phyloP scores from a whole-genome alignment of 176 grass and related monocot genomes.

The Oryza australiensis region DNA sequence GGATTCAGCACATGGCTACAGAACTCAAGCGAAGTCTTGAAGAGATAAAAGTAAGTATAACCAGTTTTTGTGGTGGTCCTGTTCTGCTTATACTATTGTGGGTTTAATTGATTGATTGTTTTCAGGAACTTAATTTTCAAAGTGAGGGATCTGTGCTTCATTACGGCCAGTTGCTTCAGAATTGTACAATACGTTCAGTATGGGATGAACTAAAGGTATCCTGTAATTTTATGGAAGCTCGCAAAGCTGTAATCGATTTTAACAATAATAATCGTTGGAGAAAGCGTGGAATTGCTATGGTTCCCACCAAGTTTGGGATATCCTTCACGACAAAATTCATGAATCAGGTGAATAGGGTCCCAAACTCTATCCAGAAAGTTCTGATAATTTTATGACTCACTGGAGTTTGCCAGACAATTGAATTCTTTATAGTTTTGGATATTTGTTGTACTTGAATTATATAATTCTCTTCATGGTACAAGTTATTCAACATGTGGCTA shows the following conservation, averaged over 20 bases:
- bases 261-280: slow-evolving; percentile 83
- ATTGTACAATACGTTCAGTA: slow-evolving; percentile 66
- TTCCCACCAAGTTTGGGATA: slow-evolving; percentile 97
- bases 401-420: neutral
- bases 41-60: slow-evolving; percentile 70
- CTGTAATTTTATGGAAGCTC: slow-evolving; percentile 67
- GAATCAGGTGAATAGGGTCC: slow-evolving; percentile 72
- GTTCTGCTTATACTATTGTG: neutral
- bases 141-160: slow-evolving; percentile 67
- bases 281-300: slow-evolving; percentile 85
- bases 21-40: slow-evolving; percentile 76
- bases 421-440: slow-evolving; percentile 15
- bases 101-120: slow-evolving; percentile 23
- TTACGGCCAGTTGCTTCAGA: slow-evolving; percentile 80
- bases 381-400: neutral
- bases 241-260: slow-evolving; percentile 48
- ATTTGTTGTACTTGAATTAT: slow-evolving; percentile 9
- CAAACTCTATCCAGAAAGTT: slow-evolving; percentile 15
- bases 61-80: slow-evolving; percentile 26
- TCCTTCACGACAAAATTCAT: slow-evolving; percentile 79
- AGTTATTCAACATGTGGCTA: neutral
- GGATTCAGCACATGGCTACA: slow-evolving; percentile 83
- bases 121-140: slow-evolving; percentile 91
- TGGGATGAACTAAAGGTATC: slow-evolving; percentile 91
- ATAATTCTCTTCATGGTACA: neutral